These are phyloP conservation scores for Murraya koenigii DNA, from an alignment of 345 rosid genomes.

Conservation along the genomic window DNA sequence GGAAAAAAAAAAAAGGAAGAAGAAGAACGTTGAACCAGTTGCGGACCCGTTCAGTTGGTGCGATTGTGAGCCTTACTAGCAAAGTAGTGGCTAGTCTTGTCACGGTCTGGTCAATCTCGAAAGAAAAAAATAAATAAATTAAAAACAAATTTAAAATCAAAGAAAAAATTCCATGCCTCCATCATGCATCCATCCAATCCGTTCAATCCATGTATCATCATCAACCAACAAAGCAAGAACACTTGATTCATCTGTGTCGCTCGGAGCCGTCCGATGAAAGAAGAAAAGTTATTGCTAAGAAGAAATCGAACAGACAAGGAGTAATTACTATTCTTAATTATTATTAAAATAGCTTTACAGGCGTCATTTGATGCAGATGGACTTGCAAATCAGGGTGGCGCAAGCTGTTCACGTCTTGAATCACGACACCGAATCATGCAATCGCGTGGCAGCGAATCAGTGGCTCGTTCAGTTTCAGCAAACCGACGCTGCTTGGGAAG, in stretches of 20 bases:
- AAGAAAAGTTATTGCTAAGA: background rate
- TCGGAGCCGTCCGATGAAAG: conserved; percentile 16
- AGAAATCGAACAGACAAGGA: conserved; percentile 4
- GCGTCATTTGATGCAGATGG: conserved; percentile 41
- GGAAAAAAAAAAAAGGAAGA: background rate
- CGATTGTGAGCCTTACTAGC: background rate
- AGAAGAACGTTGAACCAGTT: background rate
- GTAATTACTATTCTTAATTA: background rate
- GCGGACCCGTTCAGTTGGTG: background rate
- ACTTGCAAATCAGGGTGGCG: conserved; percentile 79
- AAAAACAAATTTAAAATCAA: background rate
- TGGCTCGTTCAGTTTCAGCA: conserved; percentile 96
- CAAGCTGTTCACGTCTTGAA: conserved; percentile 88
- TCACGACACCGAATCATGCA: conserved; percentile 87
- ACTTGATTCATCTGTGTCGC: background rate
- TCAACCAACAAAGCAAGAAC: background rate
- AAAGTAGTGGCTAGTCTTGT: background rate
- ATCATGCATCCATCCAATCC: background rate
- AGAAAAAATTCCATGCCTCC: background rate
- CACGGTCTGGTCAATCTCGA: background rate
- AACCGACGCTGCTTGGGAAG: conserved; percentile 89
- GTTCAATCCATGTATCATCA: background rate
- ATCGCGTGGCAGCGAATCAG: conserved; percentile 94
- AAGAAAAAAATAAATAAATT: background rate
- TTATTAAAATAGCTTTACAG: conserved; percentile 8